Base-by-base conservation (phyloP, 1,139 yeast species). In the Kodamaea derodonti region DNA sequence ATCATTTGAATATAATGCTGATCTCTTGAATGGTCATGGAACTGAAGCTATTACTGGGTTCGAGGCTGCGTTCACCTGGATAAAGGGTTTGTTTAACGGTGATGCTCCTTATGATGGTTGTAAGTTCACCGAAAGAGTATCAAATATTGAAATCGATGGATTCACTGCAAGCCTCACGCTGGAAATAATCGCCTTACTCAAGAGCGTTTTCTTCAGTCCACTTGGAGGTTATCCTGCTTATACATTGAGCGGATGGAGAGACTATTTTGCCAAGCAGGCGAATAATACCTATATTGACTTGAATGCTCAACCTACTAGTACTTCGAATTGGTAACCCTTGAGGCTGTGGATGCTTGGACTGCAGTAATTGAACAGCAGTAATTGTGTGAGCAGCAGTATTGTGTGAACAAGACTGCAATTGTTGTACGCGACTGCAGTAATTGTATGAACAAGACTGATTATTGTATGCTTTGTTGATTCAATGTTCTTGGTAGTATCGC, bases 101-200 rank as follows among this genome's bases (percentile, higher is more conserved):
- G 45, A 30, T 7, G 18, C 34, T 3, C 47, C 63, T 3, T 56
- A 58, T 10, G 22, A 44, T 10, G 67, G 68, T 2, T 62, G 67
- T 37, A 31, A 42, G 24, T 28, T 43, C 15, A 51, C 51, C 2
- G 43, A 36, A 9, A 42, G 67, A 36, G 9, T 47, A 5, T 41
- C 49, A 4, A 62, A 61, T 14, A 17, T 14, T 25, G 28, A 12
- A 25, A 14, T 25, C 17, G 12, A 12, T 12, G 28, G 28, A 8
- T 25, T 25, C 11, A 13, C 28, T 13, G 11, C 28, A 5, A 25
- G 28, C 14, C 7, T 25, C 9, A 14, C 12, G 6, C 15, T 9
- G 9, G 17, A n/a, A 14, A 7, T 25, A 4, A 8, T 25, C 11
- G 28, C 28, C 6, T 14, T 25, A 5, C 14, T 14, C 9, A 11